Conservation (phyloP, 495 filamentous ascomycete species). For the Penicillium flavigenum region DNA sequence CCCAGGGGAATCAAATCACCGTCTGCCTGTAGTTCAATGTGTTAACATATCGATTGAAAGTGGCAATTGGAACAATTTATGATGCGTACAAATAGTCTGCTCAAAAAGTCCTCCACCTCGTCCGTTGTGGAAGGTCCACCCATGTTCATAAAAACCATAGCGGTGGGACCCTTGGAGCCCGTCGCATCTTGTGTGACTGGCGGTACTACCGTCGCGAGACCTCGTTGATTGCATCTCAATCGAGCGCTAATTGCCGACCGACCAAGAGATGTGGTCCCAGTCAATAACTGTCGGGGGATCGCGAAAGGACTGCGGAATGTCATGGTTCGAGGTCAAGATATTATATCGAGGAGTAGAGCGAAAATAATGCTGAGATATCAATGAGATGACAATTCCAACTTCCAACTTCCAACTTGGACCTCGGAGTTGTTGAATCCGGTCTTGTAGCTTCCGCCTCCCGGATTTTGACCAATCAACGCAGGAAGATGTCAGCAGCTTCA, state of each 20-base stretch:
- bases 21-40: constrained; percentile 62
- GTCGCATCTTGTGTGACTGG: constrained; percentile 71
- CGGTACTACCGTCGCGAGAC: constrained; percentile 66
- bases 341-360: neutral
- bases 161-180: constrained; percentile 70
- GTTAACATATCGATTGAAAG: neutral
- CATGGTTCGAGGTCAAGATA: constrained; percentile 22
- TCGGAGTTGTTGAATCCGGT: constrained; percentile 5
- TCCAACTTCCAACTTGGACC: neutral
- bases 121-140: constrained; percentile 86
- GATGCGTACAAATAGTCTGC: constrained; percentile 77
- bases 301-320: constrained; percentile 38
- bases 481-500: constrained; percentile 31
- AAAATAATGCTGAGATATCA: neutral
- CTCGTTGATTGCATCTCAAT: constrained; percentile 28
- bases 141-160: constrained; percentile 99
- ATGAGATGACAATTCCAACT: constrained; percentile 2
- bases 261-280: constrained; percentile 19
- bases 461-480: constrained; percentile 29
- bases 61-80: neutral
- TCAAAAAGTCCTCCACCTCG: constrained; percentile 91
- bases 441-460: neutral
- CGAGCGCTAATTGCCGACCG: constrained; percentile 27
- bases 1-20: constrained; percentile 96
- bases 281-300: constrained; percentile 35